phyloP scores from a whole-genome alignment of 495 filamentous ascomycete species.

The Rhypophila decipiens region DNA sequence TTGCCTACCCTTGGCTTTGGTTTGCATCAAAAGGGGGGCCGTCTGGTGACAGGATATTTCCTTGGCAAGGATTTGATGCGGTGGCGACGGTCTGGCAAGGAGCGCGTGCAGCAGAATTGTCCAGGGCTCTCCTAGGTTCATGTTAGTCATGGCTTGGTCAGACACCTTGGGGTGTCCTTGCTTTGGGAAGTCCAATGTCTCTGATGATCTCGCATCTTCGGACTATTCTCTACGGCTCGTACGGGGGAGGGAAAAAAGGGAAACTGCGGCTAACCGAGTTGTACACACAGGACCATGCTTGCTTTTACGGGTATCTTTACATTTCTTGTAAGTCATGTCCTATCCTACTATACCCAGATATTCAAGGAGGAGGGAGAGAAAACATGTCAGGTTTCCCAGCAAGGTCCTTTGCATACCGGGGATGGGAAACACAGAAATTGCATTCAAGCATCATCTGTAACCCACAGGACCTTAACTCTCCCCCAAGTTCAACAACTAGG shows the following conservation, averaged over 20 bases:
- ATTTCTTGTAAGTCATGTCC: constrained; percentile 54
- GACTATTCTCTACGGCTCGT: too few relatives aligned
- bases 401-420: not conserved
- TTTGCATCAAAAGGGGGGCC: too few relatives aligned
- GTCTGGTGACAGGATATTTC: too few relatives aligned
- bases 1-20: too few relatives aligned
- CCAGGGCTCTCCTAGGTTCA: too few relatives aligned
- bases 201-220: not conserved
- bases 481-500: not conserved
- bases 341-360: not conserved
- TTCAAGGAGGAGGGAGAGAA: too few relatives aligned
- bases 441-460: not conserved
- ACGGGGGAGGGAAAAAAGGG: not conserved
- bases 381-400: not conserved
- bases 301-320: constrained; percentile 88
- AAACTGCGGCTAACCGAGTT: constrained; percentile 24
- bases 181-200: not conserved
- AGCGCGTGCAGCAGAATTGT: too few relatives aligned
- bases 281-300: constrained; percentile 55
- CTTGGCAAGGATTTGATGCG: too few relatives aligned
- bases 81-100: too few relatives aligned
- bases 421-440: not conserved
- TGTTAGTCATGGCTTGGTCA: constrained; percentile 21
- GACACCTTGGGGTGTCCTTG: not conserved
- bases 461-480: not conserved